Percentiles rank a stretch among this genome's conserved stretches.
These are phyloP conservation scores for Neocucurbitaria cava DNA, from an alignment of 2,329 filamentous ascomycete genomes.

Conservation along the genomic window DNA sequence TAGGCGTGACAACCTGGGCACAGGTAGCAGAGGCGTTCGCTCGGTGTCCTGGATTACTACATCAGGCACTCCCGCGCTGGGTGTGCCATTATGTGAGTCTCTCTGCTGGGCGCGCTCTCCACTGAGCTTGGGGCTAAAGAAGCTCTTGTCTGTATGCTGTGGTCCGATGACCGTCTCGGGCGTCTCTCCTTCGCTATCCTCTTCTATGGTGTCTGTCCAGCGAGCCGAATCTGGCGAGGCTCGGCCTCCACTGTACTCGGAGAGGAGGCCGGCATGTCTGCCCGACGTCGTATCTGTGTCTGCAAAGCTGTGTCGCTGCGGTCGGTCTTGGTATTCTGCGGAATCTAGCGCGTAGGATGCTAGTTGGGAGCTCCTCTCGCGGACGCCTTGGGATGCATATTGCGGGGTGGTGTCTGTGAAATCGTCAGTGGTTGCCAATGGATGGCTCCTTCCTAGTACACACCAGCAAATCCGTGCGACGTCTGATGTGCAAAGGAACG, in stretches of 20 bases:
- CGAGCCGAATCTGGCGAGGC: constrained; percentile 43
- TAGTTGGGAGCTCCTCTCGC: constrained; percentile 86
- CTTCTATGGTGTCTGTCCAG: constrained; percentile 62
- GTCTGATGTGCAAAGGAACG: constrained; percentile 75
- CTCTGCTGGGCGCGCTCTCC: constrained; percentile 4
- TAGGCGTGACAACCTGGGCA: constrained; percentile 35
- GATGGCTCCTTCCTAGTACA: constrained; percentile 12
- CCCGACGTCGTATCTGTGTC: constrained; percentile 31
- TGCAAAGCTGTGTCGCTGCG: constrained; percentile 31
- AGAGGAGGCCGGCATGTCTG: constrained; percentile 17
- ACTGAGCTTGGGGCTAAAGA: constrained; percentile 29
- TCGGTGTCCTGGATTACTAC: constrained; percentile 42
- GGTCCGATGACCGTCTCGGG: constrained; percentile 49
- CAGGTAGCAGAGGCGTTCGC: constrained; percentile 49
- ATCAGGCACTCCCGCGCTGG: constrained; percentile 18
- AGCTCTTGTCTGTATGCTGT: constrained; percentile 21
- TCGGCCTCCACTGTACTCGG: constrained; percentile 32
- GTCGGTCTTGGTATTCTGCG: constrained; percentile 40
- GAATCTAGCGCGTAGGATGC: constrained; percentile 75
- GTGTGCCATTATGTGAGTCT: constrained; percentile 2
- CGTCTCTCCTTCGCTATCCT: constrained; percentile 66
- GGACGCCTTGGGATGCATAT: constrained; percentile 76
- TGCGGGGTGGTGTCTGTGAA: constrained; percentile 72
- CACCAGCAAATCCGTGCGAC: constrained; percentile 66
- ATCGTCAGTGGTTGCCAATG: constrained; percentile 31